These are phyloP conservation scores for Protomyces pachydermus DNA, from an alignment of 1,139 yeast species.

Conservation along the genomic window DNA sequence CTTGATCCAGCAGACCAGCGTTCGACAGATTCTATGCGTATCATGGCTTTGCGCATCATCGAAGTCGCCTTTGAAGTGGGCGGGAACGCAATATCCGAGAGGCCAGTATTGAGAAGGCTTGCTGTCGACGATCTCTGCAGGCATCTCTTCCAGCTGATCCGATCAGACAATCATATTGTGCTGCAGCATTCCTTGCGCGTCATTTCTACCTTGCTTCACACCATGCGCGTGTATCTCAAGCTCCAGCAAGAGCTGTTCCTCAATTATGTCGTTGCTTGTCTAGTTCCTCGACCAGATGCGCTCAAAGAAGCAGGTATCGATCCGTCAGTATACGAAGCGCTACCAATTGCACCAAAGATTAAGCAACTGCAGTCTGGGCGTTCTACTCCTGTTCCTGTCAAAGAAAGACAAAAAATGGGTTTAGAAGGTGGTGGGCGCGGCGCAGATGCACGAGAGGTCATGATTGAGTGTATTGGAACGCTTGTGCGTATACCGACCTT, in stretches of 20 bases:
- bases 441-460: constrained; percentile 63
- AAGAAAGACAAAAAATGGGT: constrained; percentile 32
- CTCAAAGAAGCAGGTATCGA: constrained; percentile 43
- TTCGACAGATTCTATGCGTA: constrained; percentile 81
- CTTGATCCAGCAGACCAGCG: constrained; percentile 79
- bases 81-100: constrained; percentile 61
- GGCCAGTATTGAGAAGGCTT: constrained; percentile 61
- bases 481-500: constrained; percentile 72
- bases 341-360: constrained; percentile 41
- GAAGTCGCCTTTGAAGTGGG: constrained; percentile 78
- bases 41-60: constrained; percentile 71
- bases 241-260: constrained; percentile 44
- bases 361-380: constrained; percentile 33
- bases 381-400: constrained; percentile 34
- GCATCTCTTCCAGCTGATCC: constrained; percentile 71
- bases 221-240: constrained; percentile 40
- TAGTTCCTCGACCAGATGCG: constrained; percentile 37
- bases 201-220: constrained; percentile 54
- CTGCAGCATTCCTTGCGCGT: constrained; percentile 71
- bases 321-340: constrained; percentile 43
- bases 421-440: constrained; percentile 36
- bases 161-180: constrained; percentile 61
- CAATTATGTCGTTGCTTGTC: constrained; percentile 42
- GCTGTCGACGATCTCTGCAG: constrained; percentile 78
- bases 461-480: constrained; percentile 77